A percentile compares a stretch with the other conserved stretches of the same genome.
These are phyloP conservation scores for Puccinia coronata DNA, from an alignment of 1,284 basidiomycete species.

Conservation along the genomic window DNA sequence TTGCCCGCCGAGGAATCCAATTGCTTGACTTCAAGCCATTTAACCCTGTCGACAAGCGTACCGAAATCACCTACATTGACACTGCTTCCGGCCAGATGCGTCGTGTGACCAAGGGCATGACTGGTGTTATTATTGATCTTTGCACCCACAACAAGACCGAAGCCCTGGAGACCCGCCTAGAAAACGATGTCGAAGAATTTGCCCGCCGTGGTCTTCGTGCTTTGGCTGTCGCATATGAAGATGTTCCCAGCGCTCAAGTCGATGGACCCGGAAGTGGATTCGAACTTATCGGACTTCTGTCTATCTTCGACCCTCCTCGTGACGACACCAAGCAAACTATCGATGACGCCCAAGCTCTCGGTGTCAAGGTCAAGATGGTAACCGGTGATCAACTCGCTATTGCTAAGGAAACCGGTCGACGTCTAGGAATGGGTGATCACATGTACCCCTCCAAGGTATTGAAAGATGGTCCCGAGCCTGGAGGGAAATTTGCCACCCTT, in stretches of 20 bases:
- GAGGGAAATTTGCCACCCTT: conserved; percentile 69
- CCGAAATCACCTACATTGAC: conserved; percentile 95
- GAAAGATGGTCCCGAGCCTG: conserved; percentile 81
- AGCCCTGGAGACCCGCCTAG: conserved; percentile 83
- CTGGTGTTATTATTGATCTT: conserved; percentile 69
- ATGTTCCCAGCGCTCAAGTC: conserved; percentile 63
- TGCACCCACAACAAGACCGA: conserved; percentile 96
- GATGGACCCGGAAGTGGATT: conserved; percentile 90
- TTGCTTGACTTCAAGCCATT: conserved; percentile 98
- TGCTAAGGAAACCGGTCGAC: conserved; percentile 97
- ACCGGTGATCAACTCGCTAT: conserved; percentile 99
- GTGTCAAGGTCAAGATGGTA: conserved; percentile 99
- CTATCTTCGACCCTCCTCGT: conserved; percentile 97
- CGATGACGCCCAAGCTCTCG: conserved; percentile 90
- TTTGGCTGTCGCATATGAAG: conserved; percentile 92
- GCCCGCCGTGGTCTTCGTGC: conserved; percentile 95
- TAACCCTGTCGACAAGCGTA: conserved; percentile 99
- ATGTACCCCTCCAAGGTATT: conserved; percentile 95
- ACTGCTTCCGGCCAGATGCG: conserved; percentile 89
- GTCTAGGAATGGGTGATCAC: conserved; percentile 92
- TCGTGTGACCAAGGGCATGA: conserved; percentile 99
- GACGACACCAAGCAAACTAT: conserved; percentile 99
- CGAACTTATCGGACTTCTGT: conserved; percentile 92
- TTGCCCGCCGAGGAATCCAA: conserved; percentile 87
- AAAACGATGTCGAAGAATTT: conserved; percentile 92